Percentiles rank a stretch among this genome's conserved stretches.
These are phyloP conservation scores for Cyclanthera cordifolia DNA, from an alignment of 306 rosid species.

Conservation along the genomic window DNA sequence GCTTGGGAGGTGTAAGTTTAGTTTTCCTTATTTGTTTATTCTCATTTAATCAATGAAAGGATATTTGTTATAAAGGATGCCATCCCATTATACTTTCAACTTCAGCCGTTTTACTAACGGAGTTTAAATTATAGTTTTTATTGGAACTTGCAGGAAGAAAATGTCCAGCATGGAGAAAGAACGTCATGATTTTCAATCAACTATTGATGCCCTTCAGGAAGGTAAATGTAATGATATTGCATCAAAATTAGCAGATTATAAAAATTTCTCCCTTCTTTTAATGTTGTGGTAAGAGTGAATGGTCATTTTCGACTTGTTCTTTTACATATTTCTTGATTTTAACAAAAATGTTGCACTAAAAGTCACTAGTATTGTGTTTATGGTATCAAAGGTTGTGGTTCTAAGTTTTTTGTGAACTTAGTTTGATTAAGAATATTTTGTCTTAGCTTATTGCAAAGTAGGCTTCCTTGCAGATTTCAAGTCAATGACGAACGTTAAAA, in stretches of 20 bases:
- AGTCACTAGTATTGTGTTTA: not conserved
- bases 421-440: not conserved
- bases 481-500: not conserved
- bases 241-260: too few species aligned
- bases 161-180: constrained; percentile 77
- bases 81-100: not conserved
- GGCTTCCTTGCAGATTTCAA: not conserved
- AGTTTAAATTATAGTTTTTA: constrained; percentile 17
- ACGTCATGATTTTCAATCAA: constrained; percentile 71
- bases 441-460: constrained; percentile 1
- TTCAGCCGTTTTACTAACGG: not conserved
- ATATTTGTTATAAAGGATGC: not conserved
- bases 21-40: not conserved
- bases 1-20: not conserved
- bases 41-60: not conserved
- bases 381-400: not conserved
- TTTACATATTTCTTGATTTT: too few species aligned
- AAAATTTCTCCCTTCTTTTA: too few species aligned
- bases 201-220: constrained; percentile 81
- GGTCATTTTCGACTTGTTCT: not conserved
- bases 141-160: constrained; percentile 56
- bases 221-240: constrained; percentile 28
- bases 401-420: not conserved
- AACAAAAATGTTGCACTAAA: too few species aligned
- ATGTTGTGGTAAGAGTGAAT: not conserved